Evolutionary conservation across 2,329 filamentous ascomycete genomes (phyloP).

Genomic region (Pseudogymnoascus pannorum): DNA sequence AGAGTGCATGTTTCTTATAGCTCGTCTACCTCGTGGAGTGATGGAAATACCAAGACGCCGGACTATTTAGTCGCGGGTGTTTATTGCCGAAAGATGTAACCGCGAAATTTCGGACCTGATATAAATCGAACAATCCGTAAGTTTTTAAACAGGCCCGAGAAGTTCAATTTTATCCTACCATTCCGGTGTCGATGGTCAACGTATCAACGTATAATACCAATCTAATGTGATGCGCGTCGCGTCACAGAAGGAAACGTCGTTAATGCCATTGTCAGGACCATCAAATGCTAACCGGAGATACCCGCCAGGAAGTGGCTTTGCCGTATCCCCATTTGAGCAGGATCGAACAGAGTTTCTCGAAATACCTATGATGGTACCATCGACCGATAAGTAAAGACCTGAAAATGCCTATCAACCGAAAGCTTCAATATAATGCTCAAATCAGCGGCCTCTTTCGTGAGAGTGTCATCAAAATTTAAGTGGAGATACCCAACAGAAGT

Average conservation of each 20-base stretch:
- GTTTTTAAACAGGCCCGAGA: neutral
- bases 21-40: neutral
- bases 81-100: neutral
- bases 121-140: neutral
- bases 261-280: neutral
- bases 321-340: neutral
- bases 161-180: neutral
- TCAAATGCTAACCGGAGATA: neutral
- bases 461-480: no score
- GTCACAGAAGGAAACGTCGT: neutral
- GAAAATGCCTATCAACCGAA: neutral
- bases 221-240: neutral
- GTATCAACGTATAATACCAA: neutral
- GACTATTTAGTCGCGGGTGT: neutral
- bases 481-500: no score
- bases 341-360: neutral
- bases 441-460: neutral
- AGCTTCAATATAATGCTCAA: neutral
- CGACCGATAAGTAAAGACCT: neutral
- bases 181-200: neutral
- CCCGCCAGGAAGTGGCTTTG: neutral
- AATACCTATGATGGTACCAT: neutral
- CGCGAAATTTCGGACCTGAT: neutral
- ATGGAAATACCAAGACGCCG: neutral
- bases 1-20: neutral